Conservation (phyloP, 2,329 filamentous ascomycete species). For the Arthrinium puccinioides region DNA sequence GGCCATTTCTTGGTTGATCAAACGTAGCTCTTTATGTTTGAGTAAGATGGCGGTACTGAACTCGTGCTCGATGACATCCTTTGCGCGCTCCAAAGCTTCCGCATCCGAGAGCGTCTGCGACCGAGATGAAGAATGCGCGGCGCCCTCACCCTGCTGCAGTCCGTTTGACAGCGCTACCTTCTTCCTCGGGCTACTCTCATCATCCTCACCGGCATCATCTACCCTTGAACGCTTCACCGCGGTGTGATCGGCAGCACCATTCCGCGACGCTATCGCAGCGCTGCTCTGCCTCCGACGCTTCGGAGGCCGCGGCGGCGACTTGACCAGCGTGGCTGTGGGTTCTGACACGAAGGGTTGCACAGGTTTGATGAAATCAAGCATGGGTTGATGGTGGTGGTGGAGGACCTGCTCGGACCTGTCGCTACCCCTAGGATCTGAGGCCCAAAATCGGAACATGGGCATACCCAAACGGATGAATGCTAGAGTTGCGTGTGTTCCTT, state of each 20-base stretch:
- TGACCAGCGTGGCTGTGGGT: constrained; percentile 13
- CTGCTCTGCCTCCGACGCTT: constrained; percentile 23
- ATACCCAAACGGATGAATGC: constrained; percentile 22
- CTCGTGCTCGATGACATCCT: constrained; percentile 74
- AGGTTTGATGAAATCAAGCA: constrained; percentile 26
- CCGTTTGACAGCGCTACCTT: constrained; percentile 11
- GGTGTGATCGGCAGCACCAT: constrained; percentile 14
- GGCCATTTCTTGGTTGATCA: constrained; percentile 92
- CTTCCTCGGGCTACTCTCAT: constrained; percentile 18
- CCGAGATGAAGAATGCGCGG: not conserved
- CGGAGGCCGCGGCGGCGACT: constrained; percentile 17
- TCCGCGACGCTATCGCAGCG: constrained; percentile 23
- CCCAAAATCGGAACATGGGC: constrained; percentile 58
- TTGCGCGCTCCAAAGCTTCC: constrained; percentile 41
- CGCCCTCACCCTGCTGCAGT: not conserved
- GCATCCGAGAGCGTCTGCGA: not conserved
- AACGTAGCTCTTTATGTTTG: constrained; percentile 88
- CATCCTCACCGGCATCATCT: constrained; percentile 21
- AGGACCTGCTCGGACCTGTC: constrained; percentile 38
- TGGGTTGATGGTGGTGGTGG: constrained; percentile 28
- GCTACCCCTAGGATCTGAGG: constrained; percentile 49
- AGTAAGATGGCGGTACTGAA: constrained; percentile 86
- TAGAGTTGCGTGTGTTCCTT: constrained; percentile 9
- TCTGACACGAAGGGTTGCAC: constrained; percentile 23
- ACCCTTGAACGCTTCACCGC: constrained; percentile 36